Evolutionary conservation across 805 yeast species (phyloP).

Genomic region (Metschnikowia drakensbergensis): DNA sequence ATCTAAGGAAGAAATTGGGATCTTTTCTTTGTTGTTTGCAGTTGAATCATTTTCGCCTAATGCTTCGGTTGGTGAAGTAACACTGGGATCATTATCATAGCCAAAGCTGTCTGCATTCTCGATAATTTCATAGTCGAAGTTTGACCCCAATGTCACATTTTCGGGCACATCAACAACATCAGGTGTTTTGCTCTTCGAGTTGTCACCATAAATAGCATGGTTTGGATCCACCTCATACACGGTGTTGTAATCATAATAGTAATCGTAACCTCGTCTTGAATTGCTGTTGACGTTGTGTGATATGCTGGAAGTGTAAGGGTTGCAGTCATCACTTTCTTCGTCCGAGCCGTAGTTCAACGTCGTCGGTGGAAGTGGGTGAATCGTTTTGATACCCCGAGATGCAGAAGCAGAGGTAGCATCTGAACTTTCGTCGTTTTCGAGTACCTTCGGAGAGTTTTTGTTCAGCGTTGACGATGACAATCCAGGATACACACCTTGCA

Average conservation of each 20-base stretch:
- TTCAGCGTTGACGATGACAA: constrained; percentile 10
- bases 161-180: constrained; percentile 47
- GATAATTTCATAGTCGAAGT: constrained; percentile 35
- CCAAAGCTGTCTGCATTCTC: constrained; percentile 23
- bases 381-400: constrained; percentile 46
- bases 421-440: constrained; percentile 22
- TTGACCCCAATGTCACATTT: constrained; percentile 39
- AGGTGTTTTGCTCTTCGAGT: constrained; percentile 27
- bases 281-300: constrained; percentile 70
- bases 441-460: constrained; percentile 7
- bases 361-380: constrained; percentile 82
- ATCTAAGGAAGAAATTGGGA: constrained; percentile 20
- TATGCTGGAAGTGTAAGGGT: constrained; percentile 48
- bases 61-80: constrained; percentile 15
- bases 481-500: constrained; percentile 18
- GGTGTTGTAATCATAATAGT: constrained; percentile 74
- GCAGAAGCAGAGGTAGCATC: constrained; percentile 30
- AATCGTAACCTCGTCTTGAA: constrained; percentile 64
- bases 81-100: constrained; percentile 7
- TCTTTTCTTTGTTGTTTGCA: constrained; percentile 8
- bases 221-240: constrained; percentile 58
- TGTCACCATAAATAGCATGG: constrained; percentile 34
- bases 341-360: constrained; percentile 71
- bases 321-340: constrained; percentile 58
- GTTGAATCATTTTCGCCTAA: background rate